Evolutionary conservation across 1,139 yeast species (phyloP).

Genomic region (Casaregolazyma suthepensis): DNA sequence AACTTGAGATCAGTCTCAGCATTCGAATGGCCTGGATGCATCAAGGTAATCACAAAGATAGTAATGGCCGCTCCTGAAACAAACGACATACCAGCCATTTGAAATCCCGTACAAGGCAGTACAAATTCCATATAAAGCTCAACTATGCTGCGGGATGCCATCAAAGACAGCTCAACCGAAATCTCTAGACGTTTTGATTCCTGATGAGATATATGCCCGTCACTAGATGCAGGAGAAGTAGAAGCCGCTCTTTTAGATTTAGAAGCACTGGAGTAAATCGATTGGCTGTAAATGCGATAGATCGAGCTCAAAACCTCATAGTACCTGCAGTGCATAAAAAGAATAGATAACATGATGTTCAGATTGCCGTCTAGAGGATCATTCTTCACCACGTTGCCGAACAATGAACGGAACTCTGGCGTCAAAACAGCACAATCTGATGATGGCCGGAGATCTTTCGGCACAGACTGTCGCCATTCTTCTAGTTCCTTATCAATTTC

Average conservation of each 20-base stretch:
- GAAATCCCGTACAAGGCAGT: conserved; percentile 15
- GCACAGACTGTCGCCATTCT: conserved; percentile 28
- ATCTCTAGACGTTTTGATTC: conserved; percentile 1
- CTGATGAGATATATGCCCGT: background rate
- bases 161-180: conserved; percentile 21
- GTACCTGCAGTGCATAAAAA: conserved; percentile 21
- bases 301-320: conserved; percentile 24
- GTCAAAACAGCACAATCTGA: background rate
- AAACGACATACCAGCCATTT: conserved; percentile 19
- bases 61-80: conserved; percentile 24
- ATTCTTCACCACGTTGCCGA: background rate
- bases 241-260: background rate
- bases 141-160: conserved; percentile 22
- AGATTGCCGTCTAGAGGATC: conserved; percentile 5
- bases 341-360: conserved; percentile 8
- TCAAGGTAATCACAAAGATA: conserved; percentile 24
- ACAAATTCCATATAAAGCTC: conserved; percentile 13
- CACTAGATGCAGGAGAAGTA: background rate
- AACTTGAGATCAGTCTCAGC: conserved; percentile 19
- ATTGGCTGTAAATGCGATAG: conserved; percentile 27
- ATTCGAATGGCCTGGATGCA: conserved; percentile 22
- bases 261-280: conserved; percentile 4
- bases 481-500: conserved; percentile 30
- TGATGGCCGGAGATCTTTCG: conserved; percentile 26
- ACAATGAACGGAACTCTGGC: background rate